Percentiles rank a stretch among this genome's conserved stretches.
Evolutionary conservation across 441 rosid genomes (phyloP).

Genomic region (Raphanus hybrid): DNA sequence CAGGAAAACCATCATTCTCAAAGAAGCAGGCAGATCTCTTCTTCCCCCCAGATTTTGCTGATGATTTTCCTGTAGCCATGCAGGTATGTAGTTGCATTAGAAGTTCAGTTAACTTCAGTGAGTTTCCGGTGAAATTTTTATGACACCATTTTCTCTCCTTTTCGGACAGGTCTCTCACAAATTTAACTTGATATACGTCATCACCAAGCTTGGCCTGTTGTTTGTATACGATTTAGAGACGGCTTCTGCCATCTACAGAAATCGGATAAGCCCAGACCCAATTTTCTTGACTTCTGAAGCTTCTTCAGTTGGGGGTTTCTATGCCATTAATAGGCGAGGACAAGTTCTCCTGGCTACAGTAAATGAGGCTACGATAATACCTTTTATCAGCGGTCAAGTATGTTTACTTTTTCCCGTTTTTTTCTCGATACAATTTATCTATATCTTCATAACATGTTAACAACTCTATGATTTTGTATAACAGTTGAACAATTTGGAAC

Average conservation of each 20-base stretch:
- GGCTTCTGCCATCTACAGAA: slow-evolving; percentile 97
- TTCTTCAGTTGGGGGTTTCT: slow-evolving; percentile 87
- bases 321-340: slow-evolving; percentile 98
- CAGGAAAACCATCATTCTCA: slow-evolving; percentile 94
- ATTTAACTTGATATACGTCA: slow-evolving; percentile 87
- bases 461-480: slow-evolving; percentile 35
- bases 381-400: slow-evolving; percentile 99
- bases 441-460: slow-evolving; percentile 21
- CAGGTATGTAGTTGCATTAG: slow-evolving; percentile 63
- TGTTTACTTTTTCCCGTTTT: slow-evolving; percentile 23
- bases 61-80: slow-evolving; percentile 99
- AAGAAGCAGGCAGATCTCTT: slow-evolving; percentile 99
- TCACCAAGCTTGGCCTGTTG: slow-evolving; percentile 98
- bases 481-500: slow-evolving; percentile 95
- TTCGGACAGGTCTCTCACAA: slow-evolving; percentile 93
- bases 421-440: not conserved
- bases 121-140: slow-evolving; percentile 30
- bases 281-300: slow-evolving; percentile 98
- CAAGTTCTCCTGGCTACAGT: slow-evolving; percentile 96
- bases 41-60: slow-evolving; percentile 99
- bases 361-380: slow-evolving; percentile 93
- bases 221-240: slow-evolving; percentile 99
- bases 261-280: slow-evolving; percentile 98
- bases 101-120: slow-evolving; percentile 20
- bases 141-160: slow-evolving; percentile 34